phyloP scores from a whole-genome alignment of 768 basidiomycete genomes.

The Rossbeevera mucosa region DNA sequence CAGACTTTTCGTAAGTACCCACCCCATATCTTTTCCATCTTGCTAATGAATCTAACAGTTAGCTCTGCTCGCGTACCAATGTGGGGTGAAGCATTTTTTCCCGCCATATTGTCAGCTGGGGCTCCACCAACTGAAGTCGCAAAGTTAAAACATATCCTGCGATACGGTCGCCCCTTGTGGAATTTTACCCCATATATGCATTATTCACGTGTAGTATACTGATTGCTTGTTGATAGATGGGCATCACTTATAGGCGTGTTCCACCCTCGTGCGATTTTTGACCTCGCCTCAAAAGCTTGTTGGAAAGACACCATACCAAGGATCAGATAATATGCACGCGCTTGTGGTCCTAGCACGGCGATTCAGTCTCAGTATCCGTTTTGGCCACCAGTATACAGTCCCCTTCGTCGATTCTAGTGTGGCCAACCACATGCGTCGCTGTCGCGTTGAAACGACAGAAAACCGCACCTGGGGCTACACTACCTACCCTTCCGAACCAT shows the following conservation, averaged over 20 bases:
- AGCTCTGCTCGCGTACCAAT: not conserved
- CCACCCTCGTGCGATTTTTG: not conserved
- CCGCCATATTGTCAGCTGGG: not conserved
- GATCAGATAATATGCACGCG: not conserved
- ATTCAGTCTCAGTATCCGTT: too few relatives aligned
- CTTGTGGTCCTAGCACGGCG: constrained; percentile 3
- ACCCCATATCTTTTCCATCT: not conserved
- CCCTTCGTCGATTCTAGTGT: too few relatives aligned
- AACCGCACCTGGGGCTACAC: too few relatives aligned
- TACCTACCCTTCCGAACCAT: too few relatives aligned
- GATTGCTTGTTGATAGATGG: not conserved
- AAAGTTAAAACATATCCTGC: not conserved
- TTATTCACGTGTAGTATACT: not conserved
- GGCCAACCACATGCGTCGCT: too few relatives aligned
- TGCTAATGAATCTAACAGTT: not conserved
- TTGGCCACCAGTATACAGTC: too few relatives aligned
- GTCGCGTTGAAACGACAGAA: too few relatives aligned
- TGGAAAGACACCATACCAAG: not conserved
- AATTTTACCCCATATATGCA: not conserved
- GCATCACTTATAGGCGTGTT: not conserved
- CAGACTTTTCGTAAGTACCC: not conserved
- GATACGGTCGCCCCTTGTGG: not conserved
- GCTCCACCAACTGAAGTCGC: not conserved
- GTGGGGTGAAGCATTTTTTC: not conserved
- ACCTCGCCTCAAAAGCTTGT: not conserved